Evolutionary conservation across 116 monocot genomes (phyloP).

Genomic region (Iris pallida): DNA sequence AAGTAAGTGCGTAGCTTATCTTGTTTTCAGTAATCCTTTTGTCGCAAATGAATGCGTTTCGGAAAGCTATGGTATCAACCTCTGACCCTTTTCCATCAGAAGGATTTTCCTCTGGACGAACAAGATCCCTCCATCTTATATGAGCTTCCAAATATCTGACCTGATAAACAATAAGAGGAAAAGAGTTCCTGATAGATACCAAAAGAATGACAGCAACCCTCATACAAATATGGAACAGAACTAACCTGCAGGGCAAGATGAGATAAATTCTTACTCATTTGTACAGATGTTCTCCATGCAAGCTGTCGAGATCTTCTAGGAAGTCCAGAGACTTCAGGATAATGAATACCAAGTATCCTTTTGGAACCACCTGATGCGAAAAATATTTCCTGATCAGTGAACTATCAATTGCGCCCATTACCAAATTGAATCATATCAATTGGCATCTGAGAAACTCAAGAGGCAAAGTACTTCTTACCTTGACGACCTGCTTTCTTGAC

Average conservation of each 20-base stretch:
- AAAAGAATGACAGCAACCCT: conserved; percentile 1
- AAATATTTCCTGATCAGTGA: background rate
- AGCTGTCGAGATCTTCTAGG: conserved; percentile 52
- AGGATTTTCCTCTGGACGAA: conserved; percentile 54
- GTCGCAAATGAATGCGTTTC: conserved; percentile 64
- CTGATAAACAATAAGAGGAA: conserved; percentile 20
- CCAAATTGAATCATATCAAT: too few relatives aligned
- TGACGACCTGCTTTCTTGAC: conserved; percentile 67
- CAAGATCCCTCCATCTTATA: conserved; percentile 74
- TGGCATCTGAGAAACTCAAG: too few relatives aligned
- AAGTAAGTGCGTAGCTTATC: conserved; percentile 53
- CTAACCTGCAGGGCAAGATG: conserved; percentile 88
- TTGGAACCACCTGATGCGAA: conserved; percentile 53
- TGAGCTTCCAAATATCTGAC: conserved; percentile 81
- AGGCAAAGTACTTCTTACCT: conserved; percentile 25
- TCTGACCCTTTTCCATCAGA: conserved; percentile 51
- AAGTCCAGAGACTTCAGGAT: conserved; percentile 44
- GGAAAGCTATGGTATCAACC: conserved; percentile 44
- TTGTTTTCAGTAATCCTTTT: conserved; percentile 44
- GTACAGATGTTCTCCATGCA: conserved; percentile 78
- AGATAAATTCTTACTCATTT: conserved; percentile 53
- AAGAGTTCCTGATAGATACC: background rate
- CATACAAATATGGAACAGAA: conserved; percentile 6
- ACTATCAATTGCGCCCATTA: too few relatives aligned
- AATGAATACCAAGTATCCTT: conserved; percentile 44